Evolutionary conservation across 306 rosid species (phyloP), one percentile per base, ranked within the genome.

Genomic region (Quercus variabilis): DNA sequence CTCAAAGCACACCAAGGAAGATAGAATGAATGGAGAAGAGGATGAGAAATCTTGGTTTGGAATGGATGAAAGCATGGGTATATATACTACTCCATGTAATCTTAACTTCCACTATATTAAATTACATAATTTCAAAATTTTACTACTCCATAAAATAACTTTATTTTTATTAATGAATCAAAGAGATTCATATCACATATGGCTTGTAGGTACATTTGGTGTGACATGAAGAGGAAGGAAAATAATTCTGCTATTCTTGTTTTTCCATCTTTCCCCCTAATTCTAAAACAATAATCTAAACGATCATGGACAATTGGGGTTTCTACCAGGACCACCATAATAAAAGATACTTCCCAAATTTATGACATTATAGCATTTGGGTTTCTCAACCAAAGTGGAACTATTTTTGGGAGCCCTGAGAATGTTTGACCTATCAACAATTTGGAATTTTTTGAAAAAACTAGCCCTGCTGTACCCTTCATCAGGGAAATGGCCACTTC

Each of bases 401-500:
- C 85, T 86, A 43, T 80, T 83, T 19, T 78, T 85, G 1, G 91
- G 91, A 54, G 87, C 56, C 63, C 82, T 80, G 13, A 88, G 80
- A 59, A 84, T 82, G 80, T 86, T 86, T 46, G 78, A 33, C 55
- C 79, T 83, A 83, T 86, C 90, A 79, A 86, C 92, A 60, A 77
- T 38, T 25, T 86, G 88, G 73, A 88, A 79, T 77, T 88, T 84
- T 57, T 84, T 88, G 82, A 88, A 84, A 52, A 81, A 88, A 71
- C 89, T 86, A 71, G 92, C 57, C 43, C 86, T 88, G 1, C 90
- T 90, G 80, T 81, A 88, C 55, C 92, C 92, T 79, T 88, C 92
- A 1, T 33, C 85, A 58, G 90, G 85, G 64, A 86, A 86, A 81
- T 84, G 90, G 10, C 92, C 92, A 68, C 92, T 88, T 30, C 91